Evolutionary conservation across 2,329 filamentous ascomycete genomes (phyloP).

Genomic region (Stemphylium beticola): DNA sequence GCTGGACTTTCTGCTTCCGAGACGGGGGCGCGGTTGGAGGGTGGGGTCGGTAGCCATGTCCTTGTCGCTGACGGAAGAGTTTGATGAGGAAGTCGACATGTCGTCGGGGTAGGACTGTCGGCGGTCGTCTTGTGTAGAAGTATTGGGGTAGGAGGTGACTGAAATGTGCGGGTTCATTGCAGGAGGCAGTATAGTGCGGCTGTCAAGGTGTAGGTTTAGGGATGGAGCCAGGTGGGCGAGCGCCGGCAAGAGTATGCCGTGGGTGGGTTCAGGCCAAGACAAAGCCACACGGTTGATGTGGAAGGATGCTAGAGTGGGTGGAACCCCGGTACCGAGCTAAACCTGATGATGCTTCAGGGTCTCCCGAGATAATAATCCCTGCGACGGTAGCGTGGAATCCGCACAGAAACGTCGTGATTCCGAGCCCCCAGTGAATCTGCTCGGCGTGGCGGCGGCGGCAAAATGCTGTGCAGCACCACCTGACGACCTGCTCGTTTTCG

Average conservation of each 20-base stretch:
- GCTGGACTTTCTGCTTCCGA: constrained; percentile 78
- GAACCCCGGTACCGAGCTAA: constrained; percentile 8
- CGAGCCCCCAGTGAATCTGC: background rate
- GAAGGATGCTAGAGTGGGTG: constrained; percentile 31
- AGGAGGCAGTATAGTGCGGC: constrained; percentile 26
- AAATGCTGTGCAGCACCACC: background rate
- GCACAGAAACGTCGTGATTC: background rate
- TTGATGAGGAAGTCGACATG: constrained; percentile 51
- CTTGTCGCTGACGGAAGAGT: constrained; percentile 52
- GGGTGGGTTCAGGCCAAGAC: constrained; percentile 18
- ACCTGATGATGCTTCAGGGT: constrained; percentile 15
- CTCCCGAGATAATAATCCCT: constrained; percentile 17
- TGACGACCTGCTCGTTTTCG: background rate
- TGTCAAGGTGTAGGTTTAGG: constrained; percentile 23
- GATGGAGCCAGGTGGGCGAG: constrained; percentile 18
- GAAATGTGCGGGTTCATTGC: constrained; percentile 24
- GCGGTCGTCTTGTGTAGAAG: constrained; percentile 29
- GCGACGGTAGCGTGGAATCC: constrained; percentile 18
- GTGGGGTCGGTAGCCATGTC: constrained; percentile 51
- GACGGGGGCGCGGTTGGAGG: constrained; percentile 65
- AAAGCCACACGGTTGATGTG: constrained; percentile 24
- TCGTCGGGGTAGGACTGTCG: constrained; percentile 41
- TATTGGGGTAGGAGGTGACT: constrained; percentile 36
- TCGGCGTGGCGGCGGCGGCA: constrained; percentile 14
- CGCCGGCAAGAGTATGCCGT: constrained; percentile 31